Percentiles rank a stretch among this genome's conserved stretches.
phyloP scores from a whole-genome alignment of 1,284 basidiomycete genomes.

The Cryptococcus sp. region DNA sequence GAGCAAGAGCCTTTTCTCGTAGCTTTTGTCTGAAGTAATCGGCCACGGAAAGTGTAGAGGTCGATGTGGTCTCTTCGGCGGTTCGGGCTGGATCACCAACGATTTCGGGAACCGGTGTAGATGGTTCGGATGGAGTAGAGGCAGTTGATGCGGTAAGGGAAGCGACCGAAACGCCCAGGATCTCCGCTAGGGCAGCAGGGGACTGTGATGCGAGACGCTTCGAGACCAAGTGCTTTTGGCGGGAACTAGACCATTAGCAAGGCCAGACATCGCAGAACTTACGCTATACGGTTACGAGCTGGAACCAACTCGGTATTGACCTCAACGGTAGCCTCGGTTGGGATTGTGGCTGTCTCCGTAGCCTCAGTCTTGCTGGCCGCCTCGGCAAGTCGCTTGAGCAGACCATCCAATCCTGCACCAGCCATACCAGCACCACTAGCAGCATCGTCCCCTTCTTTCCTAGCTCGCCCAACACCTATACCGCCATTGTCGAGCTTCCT shows the following conservation, averaged over 20 bases:
- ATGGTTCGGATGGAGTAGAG: constrained; percentile 8
- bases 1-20: constrained; percentile 40
- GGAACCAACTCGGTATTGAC: constrained; percentile 18
- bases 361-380: constrained; percentile 18
- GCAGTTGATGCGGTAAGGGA: constrained; percentile 28
- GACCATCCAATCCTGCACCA: constrained; percentile 44
- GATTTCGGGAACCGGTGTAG: constrained; percentile 8
- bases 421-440: constrained; percentile 43
- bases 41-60: constrained; percentile 38
- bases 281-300: constrained; percentile 42
- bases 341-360: constrained; percentile 13
- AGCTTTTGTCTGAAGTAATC: constrained; percentile 48
- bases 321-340: constrained; percentile 6
- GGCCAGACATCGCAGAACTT: constrained; percentile 15
- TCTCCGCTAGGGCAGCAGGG: constrained; percentile 47
- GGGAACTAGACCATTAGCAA: constrained; percentile 24
- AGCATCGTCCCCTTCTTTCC: constrained; percentile 44
- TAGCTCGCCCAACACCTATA: constrained; percentile 46
- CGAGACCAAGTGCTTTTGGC: constrained; percentile 40
- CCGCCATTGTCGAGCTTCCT: constrained; percentile 47
- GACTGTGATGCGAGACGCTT: constrained; percentile 44
- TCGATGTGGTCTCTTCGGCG: constrained; percentile 31
- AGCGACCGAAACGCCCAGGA: constrained; percentile 43
- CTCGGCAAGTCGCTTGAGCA: constrained; percentile 39
- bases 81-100: constrained; percentile 13